Percentiles rank a stretch among this genome's conserved stretches.
Evolutionary conservation across 139 green algal species (phyloP).

Genomic region (Chlamydomonas asymmetrica): DNA sequence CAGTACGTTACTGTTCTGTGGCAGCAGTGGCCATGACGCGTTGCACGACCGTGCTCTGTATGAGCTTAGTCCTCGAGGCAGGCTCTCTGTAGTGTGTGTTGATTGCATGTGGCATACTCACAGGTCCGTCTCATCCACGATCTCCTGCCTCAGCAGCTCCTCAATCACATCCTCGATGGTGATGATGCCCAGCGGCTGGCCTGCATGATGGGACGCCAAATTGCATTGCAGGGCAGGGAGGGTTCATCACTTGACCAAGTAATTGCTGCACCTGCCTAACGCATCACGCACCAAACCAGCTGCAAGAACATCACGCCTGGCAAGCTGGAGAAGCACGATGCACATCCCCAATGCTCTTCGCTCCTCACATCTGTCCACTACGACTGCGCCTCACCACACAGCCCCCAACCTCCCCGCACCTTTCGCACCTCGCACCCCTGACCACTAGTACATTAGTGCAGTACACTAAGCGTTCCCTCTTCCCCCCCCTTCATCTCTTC

Average conservation of each 20-base stretch:
- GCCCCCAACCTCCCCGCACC: too few relatives aligned
- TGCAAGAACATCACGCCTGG: background rate
- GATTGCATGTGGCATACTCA: background rate
- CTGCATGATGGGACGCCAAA: background rate
- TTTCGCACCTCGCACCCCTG: background rate
- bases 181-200: conserved; percentile 48
- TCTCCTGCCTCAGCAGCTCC: conserved; percentile 44
- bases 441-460: background rate
- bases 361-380: too few relatives aligned
- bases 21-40: too few relatives aligned
- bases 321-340: too few relatives aligned
- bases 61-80: background rate
- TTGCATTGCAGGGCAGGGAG: background rate
- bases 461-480: background rate
- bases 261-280: background rate
- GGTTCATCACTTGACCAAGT: background rate
- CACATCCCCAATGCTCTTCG: too few relatives aligned
- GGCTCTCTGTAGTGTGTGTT: too few relatives aligned
- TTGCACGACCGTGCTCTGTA: too few relatives aligned
- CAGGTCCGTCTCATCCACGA: conserved; percentile 60
- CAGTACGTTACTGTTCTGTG: too few relatives aligned
- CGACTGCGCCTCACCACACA: too few relatives aligned
- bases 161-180: conserved; percentile 66
- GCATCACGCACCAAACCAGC: background rate
- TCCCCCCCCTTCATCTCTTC: background rate